Base-by-base conservation (phyloP, 2,329 filamentous ascomycete species). In the Ciborinia camelliae region DNA sequence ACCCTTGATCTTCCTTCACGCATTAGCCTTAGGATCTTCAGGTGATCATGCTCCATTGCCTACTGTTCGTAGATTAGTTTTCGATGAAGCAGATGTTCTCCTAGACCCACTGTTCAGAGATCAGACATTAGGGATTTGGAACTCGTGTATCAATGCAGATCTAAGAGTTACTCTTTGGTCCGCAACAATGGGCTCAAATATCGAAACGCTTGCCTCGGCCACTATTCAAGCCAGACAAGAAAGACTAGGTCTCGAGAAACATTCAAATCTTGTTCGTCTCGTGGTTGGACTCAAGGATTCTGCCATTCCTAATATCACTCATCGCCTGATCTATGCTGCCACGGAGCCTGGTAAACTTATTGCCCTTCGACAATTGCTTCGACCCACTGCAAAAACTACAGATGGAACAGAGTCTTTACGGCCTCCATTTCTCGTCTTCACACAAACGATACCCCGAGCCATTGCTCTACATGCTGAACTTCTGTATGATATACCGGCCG, bases 271-370 rank as follows among this genome's bases (percentile, higher is more conserved):
- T 3, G 77, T 98, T 68, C 89, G 95, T 52, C 82, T 98, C 7
- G 92, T 99, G 7, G 92, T 98, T n/a, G 95, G 95, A 5, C 81
- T 99, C 57, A 98, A 98, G 78, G 95, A 99, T 77, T 93, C 92
- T 2, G 93, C 94, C 2, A 90, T 99, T 59, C 93, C 95, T 50
- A 97, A 96, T 72, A 90, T 99, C 68, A 84, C 88, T 37, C 95
- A 99, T 79, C 90, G 89, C 70, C 87, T 99, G 32, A 86, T 89
- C 37, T 99, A 98, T 77, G 91, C 92, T 41, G 95, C 92, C 54
- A 96, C 90, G 6, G 95, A 99, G 76, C 88, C 91, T 73, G 95
- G 95, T 66, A 99, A 99, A 76, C 86, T 99, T 37, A 86, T 97
- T 63, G 93, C 91, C 8, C 83, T 99, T 15, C 90, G 95, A 53